These are phyloP conservation scores for Phytophthora sansomeana DNA, from an alignment of 352 stramenopile species.

Conservation along the genomic window DNA sequence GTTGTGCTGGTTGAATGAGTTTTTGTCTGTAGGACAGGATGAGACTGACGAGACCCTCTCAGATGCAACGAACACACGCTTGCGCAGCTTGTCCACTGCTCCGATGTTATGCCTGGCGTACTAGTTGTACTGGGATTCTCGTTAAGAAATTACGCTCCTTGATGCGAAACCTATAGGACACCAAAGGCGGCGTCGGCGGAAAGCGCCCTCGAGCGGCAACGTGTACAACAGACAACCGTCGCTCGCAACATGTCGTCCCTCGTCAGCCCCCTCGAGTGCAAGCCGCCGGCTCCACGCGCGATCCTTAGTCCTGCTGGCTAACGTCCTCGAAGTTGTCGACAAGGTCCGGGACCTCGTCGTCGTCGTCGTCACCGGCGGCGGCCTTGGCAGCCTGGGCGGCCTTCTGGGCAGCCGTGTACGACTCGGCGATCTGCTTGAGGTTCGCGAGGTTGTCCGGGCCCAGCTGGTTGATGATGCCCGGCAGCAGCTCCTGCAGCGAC, in stretches of 20 bases:
- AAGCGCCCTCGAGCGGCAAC: conserved; percentile 11
- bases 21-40: too few species aligned
- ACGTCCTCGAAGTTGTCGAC: conserved; percentile 99
- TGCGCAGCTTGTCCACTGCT: conserved; percentile 27
- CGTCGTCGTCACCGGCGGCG: conserved; percentile 75
- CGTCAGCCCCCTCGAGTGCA: conserved; percentile 12
- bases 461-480: conserved; percentile 98
- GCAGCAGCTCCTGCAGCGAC: conserved; percentile 97
- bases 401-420: conserved; percentile 83
- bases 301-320: conserved; percentile 89
- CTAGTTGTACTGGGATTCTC: conserved; percentile 68
- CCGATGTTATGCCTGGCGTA: conserved; percentile 63
- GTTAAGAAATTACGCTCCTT: conserved; percentile 54
- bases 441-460: conserved; percentile 97
- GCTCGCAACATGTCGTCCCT: conserved; percentile 2
- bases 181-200: conserved; percentile 26
- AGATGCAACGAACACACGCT: conserved; percentile 33
- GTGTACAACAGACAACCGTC: conserved; percentile 9
- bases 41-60: neutral
- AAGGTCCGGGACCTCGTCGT: conserved; percentile 98
- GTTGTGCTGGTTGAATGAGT: too few species aligned
- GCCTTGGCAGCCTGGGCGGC: conserved; percentile 74
- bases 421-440: conserved; percentile 95
- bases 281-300: conserved; percentile 17
- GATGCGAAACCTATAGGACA: conserved; percentile 56